Conservation (phyloP, 139 green algal genomes). For the Ulvella scutata region DNA sequence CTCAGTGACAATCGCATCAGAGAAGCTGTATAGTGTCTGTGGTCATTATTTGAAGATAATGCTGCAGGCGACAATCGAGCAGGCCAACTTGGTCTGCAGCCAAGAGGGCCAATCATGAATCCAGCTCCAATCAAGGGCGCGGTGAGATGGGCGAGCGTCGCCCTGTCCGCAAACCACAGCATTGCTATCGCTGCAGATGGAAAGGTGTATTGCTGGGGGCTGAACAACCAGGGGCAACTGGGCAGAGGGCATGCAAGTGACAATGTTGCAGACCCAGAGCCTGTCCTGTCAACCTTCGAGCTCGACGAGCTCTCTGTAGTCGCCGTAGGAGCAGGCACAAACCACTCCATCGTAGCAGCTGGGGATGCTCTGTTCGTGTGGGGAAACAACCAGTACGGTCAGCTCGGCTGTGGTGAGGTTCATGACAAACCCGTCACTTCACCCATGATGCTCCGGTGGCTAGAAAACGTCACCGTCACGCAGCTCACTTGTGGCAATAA, state of each 20-base stretch:
- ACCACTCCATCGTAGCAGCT: slow-evolving; percentile 66
- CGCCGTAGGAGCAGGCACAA: slow-evolving; percentile 28
- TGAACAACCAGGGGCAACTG: slow-evolving; percentile 42
- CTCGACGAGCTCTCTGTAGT: slow-evolving; percentile 6
- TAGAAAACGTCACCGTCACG: slow-evolving; percentile 21
- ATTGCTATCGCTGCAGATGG: slow-evolving; percentile 45
- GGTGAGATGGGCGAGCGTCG: background rate
- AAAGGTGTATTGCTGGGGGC: slow-evolving; percentile 65
- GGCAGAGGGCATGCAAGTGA: slow-evolving; percentile 20
- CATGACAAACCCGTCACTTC: slow-evolving; percentile 11
- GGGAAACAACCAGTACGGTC: slow-evolving; percentile 61
- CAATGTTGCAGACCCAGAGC: slow-evolving; percentile 25
- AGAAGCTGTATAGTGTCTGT: background rate
- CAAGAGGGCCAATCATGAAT: slow-evolving; percentile 4
- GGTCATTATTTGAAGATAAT: background rate
- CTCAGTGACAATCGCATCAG: background rate
- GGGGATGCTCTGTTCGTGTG: slow-evolving; percentile 60
- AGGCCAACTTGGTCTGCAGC: slow-evolving; percentile 16
- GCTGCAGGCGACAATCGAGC: slow-evolving; percentile 15
- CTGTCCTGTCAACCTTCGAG: slow-evolving; percentile 17
- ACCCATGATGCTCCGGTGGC: background rate
- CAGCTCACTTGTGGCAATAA: slow-evolving; percentile 15
- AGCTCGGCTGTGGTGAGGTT: slow-evolving; percentile 58
- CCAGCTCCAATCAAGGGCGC: slow-evolving; percentile 32
- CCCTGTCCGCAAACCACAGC: slow-evolving; percentile 25